Evolutionary conservation across 768 basidiomycete species (phyloP).

Genomic region (Rhodotorula babjevae): DNA sequence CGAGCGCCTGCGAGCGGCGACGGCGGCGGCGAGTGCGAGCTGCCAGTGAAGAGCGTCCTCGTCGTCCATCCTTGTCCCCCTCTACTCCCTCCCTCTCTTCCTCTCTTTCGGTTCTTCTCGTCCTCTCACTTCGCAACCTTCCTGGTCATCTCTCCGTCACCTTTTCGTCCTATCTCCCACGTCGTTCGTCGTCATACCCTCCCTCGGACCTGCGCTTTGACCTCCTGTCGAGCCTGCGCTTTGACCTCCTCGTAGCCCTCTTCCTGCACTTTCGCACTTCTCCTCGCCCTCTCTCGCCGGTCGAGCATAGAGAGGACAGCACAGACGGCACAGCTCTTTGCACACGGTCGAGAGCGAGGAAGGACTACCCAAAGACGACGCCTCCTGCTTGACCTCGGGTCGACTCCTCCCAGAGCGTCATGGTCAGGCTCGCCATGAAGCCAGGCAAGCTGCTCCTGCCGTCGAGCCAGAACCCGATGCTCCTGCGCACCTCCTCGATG

Average conservation of each 20-base stretch:
- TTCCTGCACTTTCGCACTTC: no score
- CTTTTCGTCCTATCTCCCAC: not conserved
- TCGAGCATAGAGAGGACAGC: no score
- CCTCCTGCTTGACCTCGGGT: not conserved
- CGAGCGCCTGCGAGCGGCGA: not conserved
- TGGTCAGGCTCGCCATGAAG: slow-evolving; percentile 41
- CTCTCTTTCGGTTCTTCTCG: no score
- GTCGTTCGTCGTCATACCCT: not conserved
- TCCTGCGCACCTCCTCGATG: slow-evolving; percentile 68
- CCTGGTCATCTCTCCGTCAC: not conserved
- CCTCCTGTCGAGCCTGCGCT: not conserved
- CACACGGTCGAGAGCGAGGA: no score
- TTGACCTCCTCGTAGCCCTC: not conserved
- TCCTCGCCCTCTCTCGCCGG: no score
- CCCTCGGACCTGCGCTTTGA: not conserved
- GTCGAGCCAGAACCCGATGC: slow-evolving; percentile 55
- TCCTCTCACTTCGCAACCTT: not conserved
- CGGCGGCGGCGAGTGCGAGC: not conserved
- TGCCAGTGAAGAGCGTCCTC: not conserved
- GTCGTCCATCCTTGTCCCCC: not conserved
- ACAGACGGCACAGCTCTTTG: no score
- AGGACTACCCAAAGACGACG: not conserved
- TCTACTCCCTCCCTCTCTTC: not conserved
- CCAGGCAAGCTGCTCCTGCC: slow-evolving; percentile 36
- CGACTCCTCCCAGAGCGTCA: slow-evolving; percentile 23